Base-by-base conservation (phyloP, 371 early-diverging fungal genomes). In the Aphelidium insulamus region DNA sequence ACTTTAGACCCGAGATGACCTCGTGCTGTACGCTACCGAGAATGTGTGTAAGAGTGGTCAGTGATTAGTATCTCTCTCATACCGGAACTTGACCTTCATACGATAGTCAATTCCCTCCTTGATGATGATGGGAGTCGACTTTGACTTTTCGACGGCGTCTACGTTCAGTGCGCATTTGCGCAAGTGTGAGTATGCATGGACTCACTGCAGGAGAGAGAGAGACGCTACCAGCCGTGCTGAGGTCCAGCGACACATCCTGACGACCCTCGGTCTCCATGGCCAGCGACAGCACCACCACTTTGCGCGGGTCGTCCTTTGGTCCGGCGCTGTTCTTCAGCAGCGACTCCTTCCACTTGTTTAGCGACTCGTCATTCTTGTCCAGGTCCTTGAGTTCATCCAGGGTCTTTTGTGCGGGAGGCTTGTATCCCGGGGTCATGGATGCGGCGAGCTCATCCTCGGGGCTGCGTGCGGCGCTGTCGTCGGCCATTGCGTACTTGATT, bases 51-150 rank as follows among this genome's bases (percentile, higher is more conserved):
- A 14, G 9, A 41, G 10, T 17, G 6, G 32, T 16, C 4, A 19
- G 12, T 4, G 37, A 6, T 10, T 3, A 17, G n/a, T n/a, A n/a
- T n/a, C n/a, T n/a, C n/a, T n/a, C n/a, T n/a, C 45, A 29, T 51
- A 74, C 63, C 62, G 69, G 68, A 94, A 94, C 34, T 62, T 63
- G 45, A 94, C 75, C 62, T 84, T 85, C 54, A 88, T 64, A 36
- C 78, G 66, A 66, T 88, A 90, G 40, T 82, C 82, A 37, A 73
- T 63, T 37, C 91, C 91, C 54, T 90, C 91, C 61, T 94, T 94
- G 59, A 94, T 90, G 12, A 71, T 69, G 40, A 94, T 67, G 5
- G 72, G 66, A 21, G 59, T 61, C 26, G 54, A 54, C 45, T 73
- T 75, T 41, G 83, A 65, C 23, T 55, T 44, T 11, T 66, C 58